Conservation (phyloP, 129 eudicot genomes). For the Artemisia annua region DNA sequence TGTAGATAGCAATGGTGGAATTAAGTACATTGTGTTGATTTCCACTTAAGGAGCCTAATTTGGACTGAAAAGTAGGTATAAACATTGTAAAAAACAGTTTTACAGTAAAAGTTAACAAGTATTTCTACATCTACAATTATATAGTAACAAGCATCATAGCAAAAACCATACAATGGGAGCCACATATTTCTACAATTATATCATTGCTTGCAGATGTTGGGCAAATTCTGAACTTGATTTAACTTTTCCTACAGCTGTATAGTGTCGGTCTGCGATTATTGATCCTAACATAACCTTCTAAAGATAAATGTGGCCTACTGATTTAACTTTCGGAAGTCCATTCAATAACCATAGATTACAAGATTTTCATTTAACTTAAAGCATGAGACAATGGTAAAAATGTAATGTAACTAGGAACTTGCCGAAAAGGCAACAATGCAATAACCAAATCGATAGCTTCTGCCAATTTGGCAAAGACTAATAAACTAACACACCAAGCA, state of each 20-base stretch:
- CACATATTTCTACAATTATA: neutral
- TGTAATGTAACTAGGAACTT: neutral
- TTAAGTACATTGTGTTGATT: slow-evolving; percentile 21
- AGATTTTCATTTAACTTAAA: neutral
- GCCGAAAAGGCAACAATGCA: too few species aligned
- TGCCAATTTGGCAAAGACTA: neutral
- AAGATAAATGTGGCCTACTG: neutral
- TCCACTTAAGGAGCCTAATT: slow-evolving; percentile 12
- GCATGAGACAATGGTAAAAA: neutral
- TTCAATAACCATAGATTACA: neutral
- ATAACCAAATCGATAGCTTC: neutral
- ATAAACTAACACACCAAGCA: slow-evolving; percentile 7
- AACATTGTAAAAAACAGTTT: neutral
- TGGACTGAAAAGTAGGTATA: neutral
- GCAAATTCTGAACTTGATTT: neutral
- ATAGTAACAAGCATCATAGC: neutral
- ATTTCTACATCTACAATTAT: neutral
- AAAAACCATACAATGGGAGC: slow-evolving; percentile 4
- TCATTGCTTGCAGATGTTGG: too few species aligned
- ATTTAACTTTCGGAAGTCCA: neutral
- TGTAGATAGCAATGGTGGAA: slow-evolving; percentile 7
- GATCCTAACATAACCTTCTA: neutral
- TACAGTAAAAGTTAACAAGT: neutral
- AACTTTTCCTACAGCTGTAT: neutral
- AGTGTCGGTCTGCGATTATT: slow-evolving; percentile 8